Percentiles rank a stretch among this genome's conserved stretches.
Conservation (phyloP, 805 yeast genomes). For the Wickerhamomyces ciferrii region DNA sequence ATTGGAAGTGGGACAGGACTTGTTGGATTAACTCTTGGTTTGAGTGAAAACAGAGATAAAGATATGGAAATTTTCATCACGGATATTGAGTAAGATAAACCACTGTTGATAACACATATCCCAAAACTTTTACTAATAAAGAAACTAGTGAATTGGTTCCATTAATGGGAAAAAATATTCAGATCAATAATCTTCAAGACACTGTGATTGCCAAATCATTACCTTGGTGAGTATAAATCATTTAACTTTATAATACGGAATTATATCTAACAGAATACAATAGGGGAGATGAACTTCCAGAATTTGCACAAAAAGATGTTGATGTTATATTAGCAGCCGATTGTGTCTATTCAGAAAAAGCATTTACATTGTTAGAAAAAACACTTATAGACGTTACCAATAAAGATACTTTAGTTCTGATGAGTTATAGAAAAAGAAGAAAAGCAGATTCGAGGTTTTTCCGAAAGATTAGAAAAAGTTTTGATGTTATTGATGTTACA, state of each 20-base stretch:
- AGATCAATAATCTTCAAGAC: slow-evolving; percentile 30
- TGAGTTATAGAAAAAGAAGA: slow-evolving; percentile 51
- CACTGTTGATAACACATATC: neutral
- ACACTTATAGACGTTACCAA: slow-evolving; percentile 40
- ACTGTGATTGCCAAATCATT: slow-evolving; percentile 36
- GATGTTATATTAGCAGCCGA: slow-evolving; percentile 55
- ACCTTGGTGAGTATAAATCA: slow-evolving; percentile 33
- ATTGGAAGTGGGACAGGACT: slow-evolving; percentile 58
- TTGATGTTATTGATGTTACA: slow-evolving; percentile 23
- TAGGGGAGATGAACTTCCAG: slow-evolving; percentile 34
- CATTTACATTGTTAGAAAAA: slow-evolving; percentile 45
- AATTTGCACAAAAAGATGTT: slow-evolving; percentile 25
- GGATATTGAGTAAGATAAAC: slow-evolving; percentile 33
- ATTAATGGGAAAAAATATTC: slow-evolving; percentile 40
- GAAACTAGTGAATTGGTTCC: slow-evolving; percentile 32
- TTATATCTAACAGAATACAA: neutral
- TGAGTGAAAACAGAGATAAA: slow-evolving; percentile 12
- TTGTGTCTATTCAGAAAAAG: slow-evolving; percentile 50
- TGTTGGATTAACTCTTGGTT: slow-evolving; percentile 37
- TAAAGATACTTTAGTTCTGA: slow-evolving; percentile 36
- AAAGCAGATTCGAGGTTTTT: slow-evolving; percentile 33
- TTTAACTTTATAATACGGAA: neutral
- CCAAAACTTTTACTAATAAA: neutral
- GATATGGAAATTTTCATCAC: slow-evolving; percentile 38
- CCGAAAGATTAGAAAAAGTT: slow-evolving; percentile 26